Evolutionary conservation across 805 yeast species (phyloP).

Genomic region (Myxozyma vanderwaltii): DNA sequence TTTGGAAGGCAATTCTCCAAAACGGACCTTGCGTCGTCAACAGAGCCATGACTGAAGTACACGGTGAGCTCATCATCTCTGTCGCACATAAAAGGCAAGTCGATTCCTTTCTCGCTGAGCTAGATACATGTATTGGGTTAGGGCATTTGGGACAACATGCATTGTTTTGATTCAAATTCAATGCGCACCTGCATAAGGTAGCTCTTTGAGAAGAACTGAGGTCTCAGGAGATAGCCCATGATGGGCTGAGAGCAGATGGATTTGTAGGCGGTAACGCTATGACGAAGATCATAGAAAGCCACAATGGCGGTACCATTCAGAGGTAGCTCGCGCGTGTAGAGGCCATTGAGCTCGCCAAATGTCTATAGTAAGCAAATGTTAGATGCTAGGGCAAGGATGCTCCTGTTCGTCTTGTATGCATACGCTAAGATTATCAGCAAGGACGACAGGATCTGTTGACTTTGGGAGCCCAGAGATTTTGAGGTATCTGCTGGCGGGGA

Average conservation of each 20-base stretch:
- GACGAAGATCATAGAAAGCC: constrained; percentile 36
- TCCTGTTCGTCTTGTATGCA: background rate
- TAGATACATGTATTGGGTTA: background rate
- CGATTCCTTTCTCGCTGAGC: constrained; percentile 30
- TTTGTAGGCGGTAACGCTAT: constrained; percentile 36
- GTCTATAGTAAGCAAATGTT: background rate
- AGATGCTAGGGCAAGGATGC: background rate
- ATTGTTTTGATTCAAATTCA: too few species aligned
- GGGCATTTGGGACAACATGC: too few species aligned
- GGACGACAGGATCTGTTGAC: constrained; percentile 13
- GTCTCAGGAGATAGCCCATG: constrained; percentile 27
- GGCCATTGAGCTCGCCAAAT: constrained; percentile 36
- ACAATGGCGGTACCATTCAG: constrained; percentile 35
- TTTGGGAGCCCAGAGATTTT: constrained; percentile 27
- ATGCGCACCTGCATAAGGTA: constrained; percentile 18
- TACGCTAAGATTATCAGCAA: constrained; percentile 25
- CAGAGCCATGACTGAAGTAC: constrained; percentile 16
- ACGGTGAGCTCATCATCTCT: constrained; percentile 30
- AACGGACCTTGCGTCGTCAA: constrained; percentile 10
- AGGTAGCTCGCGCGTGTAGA: constrained; percentile 33
- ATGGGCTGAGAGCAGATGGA: constrained; percentile 35
- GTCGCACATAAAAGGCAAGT: constrained; percentile 28
- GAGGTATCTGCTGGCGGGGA: constrained; percentile 26
- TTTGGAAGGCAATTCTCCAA: constrained; percentile 28
- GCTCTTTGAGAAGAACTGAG: constrained; percentile 26